phyloP scores from a whole-genome alignment of 371 early-diverging fungal genomes.

The Basidiobolus meristosporus region DNA sequence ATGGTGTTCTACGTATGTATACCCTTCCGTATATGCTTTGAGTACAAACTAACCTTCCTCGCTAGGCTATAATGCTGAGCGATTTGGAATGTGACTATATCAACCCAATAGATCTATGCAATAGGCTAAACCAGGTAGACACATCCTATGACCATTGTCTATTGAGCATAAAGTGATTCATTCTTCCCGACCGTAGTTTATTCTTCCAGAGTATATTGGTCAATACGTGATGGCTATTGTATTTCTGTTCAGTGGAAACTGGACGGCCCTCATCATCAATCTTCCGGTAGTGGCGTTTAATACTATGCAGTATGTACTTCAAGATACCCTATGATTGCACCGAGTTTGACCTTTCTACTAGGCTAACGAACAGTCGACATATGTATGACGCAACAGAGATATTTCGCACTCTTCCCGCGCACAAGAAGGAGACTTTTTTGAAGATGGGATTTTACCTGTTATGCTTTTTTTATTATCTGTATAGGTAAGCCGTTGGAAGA shows the following conservation, averaged over 20 bases:
- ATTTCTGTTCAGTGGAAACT: conserved; percentile 71
- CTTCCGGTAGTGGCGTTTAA: conserved; percentile 73
- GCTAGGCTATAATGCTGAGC: conserved; percentile 3
- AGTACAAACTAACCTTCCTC: conserved; percentile 2
- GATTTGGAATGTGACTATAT: conserved; percentile 52
- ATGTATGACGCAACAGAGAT: conserved; percentile 94
- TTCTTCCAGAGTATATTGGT: conserved; percentile 76
- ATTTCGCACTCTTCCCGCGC: conserved; percentile 70
- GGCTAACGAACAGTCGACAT: conserved; percentile 60
- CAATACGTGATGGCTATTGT: conserved; percentile 63
- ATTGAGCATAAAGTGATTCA: no score
- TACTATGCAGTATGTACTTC: conserved; percentile 4
- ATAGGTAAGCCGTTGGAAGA: conserved; percentile 18
- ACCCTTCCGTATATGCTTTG: neutral
- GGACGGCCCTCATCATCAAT: conserved; percentile 72
- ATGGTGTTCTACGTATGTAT: conserved; percentile 77
- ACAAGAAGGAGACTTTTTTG: conserved; percentile 87
- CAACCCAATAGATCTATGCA: conserved; percentile 94
- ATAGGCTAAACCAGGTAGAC: conserved; percentile 82
- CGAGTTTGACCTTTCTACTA: conserved; percentile 6
- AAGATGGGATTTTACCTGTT: conserved; percentile 89
- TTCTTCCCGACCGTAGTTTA: no score
- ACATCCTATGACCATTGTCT: no score
- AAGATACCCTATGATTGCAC: neutral
- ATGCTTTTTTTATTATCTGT: conserved; percentile 81